These are phyloP conservation scores for Aureobasidium sp. DNA, from an alignment of 2,329 filamentous ascomycete genomes.

Conservation along the genomic window DNA sequence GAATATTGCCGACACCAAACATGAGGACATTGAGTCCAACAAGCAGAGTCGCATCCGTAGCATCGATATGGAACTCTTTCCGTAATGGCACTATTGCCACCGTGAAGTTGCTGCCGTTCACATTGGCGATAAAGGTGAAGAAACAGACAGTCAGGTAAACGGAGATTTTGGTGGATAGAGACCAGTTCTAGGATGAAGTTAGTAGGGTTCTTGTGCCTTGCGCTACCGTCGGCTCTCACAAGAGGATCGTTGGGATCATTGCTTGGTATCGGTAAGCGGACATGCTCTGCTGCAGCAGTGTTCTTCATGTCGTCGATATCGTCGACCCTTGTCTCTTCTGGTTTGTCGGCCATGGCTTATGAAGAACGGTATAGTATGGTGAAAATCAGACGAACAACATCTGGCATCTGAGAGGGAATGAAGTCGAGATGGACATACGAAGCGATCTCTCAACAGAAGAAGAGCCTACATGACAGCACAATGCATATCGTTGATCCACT, in stretches of 20 bases:
- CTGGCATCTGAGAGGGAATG: too few relatives aligned
- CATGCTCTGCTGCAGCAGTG: neutral
- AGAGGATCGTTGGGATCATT: constrained; percentile 23
- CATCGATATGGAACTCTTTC: constrained; percentile 26
- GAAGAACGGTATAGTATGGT: neutral
- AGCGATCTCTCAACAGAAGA: too few relatives aligned
- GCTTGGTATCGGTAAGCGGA: constrained; percentile 3
- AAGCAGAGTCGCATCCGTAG: constrained; percentile 23
- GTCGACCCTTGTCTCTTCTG: neutral
- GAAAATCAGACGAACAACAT: too few relatives aligned
- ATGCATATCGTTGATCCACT: too few relatives aligned
- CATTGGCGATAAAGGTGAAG: constrained; percentile 36
- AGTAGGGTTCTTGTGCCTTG: neutral
- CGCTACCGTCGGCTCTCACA: neutral
- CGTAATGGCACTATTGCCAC: constrained; percentile 30
- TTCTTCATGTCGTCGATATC: neutral
- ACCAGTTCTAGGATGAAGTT: constrained; percentile 18
- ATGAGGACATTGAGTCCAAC: constrained; percentile 27
- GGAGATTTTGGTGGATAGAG: constrained; percentile 16
- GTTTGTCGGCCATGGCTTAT: neutral
- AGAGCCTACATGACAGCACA: too few relatives aligned
- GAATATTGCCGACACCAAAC: constrained; percentile 27
- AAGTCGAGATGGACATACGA: too few relatives aligned
- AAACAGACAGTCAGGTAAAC: constrained; percentile 34
- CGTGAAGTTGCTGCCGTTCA: constrained; percentile 35